Conservation (phyloP, 306 rosid genomes). For the Mimosa bimucronata region DNA sequence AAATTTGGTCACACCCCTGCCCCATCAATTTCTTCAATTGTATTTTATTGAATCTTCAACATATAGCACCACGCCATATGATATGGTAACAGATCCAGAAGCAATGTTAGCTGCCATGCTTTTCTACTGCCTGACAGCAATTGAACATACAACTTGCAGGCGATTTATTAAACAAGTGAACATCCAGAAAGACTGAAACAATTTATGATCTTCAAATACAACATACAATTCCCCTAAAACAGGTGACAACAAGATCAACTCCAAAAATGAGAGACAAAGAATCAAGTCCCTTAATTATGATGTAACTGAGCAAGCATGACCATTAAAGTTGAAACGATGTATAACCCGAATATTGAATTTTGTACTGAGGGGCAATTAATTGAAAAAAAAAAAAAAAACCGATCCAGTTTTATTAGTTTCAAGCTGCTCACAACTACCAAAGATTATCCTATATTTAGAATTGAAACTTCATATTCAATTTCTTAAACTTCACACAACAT, state of each 20-base stretch:
- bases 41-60: background rate
- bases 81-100: background rate
- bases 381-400: too few species aligned
- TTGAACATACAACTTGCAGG: background rate
- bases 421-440: background rate
- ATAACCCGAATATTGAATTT: background rate
- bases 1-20: background rate
- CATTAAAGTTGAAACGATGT: background rate
- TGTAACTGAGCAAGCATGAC: background rate
- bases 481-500: constrained; percentile 20
- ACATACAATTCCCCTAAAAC: constrained; percentile 1
- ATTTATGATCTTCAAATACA: constrained; percentile 24
- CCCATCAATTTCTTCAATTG: background rate
- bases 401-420: background rate
- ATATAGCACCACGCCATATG: background rate
- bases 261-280: background rate
- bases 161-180: background rate
- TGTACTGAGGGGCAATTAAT: too few species aligned
- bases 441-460: background rate
- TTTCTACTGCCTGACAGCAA: background rate
- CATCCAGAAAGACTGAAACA: background rate
- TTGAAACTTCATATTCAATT: background rate
- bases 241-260: constrained; percentile 16
- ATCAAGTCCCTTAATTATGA: constrained; percentile 32
- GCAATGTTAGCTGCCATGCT: background rate